Evolutionary conservation across 1,139 yeast species (phyloP).

Genomic region (Hansenula sp.): DNA sequence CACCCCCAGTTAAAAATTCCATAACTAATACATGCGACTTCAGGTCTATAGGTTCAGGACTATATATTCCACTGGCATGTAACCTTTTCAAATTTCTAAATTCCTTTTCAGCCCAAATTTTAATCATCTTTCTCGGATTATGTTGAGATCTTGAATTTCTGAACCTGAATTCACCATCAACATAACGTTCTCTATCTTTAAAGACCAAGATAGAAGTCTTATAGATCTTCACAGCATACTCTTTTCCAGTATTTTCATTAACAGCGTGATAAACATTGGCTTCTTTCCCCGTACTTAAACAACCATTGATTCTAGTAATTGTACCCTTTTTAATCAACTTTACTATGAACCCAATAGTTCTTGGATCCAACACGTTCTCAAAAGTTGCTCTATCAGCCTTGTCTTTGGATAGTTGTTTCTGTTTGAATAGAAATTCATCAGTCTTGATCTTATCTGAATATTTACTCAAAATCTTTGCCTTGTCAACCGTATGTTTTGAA

Average conservation of each 20-base stretch:
- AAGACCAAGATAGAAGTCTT: constrained; percentile 94
- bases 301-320: constrained; percentile 84
- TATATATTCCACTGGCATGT: constrained; percentile 74
- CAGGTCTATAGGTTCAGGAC: constrained; percentile 88
- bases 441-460: constrained; percentile 63
- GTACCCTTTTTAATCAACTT: constrained; percentile 81
- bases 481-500: constrained; percentile 29
- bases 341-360: constrained; percentile 80
- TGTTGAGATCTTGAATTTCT: constrained; percentile 80
- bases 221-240: constrained; percentile 88
- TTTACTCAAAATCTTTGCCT: constrained; percentile 56
- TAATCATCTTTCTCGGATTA: constrained; percentile 96
- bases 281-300: constrained; percentile 95
- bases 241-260: constrained; percentile 57
- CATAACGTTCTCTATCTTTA: constrained; percentile 93
- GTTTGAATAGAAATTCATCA: constrained; percentile 48
- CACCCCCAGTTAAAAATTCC: constrained; percentile 82
- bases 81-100: constrained; percentile 87
- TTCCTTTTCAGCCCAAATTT: constrained; percentile 98
- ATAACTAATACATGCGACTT: constrained; percentile 89
- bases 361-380: constrained; percentile 93
- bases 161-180: constrained; percentile 93
- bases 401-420: constrained; percentile 64
- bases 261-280: constrained; percentile 96
- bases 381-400: constrained; percentile 94